phyloP scores from a whole-genome alignment of 345 rosid species.

The Excoecaria cochinchinensis region DNA sequence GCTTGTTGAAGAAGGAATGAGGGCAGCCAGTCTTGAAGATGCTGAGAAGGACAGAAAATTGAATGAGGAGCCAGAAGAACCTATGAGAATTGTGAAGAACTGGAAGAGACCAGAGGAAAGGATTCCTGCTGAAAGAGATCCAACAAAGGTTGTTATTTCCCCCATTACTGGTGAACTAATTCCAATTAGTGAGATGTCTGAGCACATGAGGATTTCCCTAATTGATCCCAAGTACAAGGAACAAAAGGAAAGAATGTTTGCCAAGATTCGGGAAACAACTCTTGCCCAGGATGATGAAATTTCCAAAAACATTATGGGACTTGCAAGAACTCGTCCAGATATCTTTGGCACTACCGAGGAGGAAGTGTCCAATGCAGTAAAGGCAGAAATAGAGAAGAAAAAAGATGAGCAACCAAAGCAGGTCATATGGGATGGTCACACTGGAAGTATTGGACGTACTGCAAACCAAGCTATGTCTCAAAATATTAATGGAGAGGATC shows the following conservation, averaged over 20 bases:
- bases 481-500: slow-evolving; percentile 56
- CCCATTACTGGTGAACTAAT: slow-evolving; percentile 88
- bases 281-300: slow-evolving; percentile 94
- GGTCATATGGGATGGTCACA: slow-evolving; percentile 94
- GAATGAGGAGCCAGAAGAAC: slow-evolving; percentile 63
- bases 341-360: slow-evolving; percentile 93
- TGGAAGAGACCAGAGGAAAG: slow-evolving; percentile 98
- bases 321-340: slow-evolving; percentile 87
- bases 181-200: slow-evolving; percentile 90
- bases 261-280: slow-evolving; percentile 86
- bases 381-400: slow-evolving; percentile 91
- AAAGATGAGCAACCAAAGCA: slow-evolving; percentile 91
- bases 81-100: slow-evolving; percentile 87
- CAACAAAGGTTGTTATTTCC: slow-evolving; percentile 70
- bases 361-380: slow-evolving; percentile 92
- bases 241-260: slow-evolving; percentile 93
- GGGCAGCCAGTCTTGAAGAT: slow-evolving; percentile 60
- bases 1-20: slow-evolving; percentile 89
- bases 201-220: slow-evolving; percentile 84
- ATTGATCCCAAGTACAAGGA: slow-evolving; percentile 94
- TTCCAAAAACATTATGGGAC: slow-evolving; percentile 81
- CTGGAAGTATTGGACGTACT: slow-evolving; percentile 88
- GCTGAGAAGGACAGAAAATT: slow-evolving; percentile 36
- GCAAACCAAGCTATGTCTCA: slow-evolving; percentile 86
- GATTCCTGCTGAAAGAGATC: slow-evolving; percentile 73